Evolutionary conservation across 352 stramenopile genomes (phyloP).

Genomic region (Achlya hypogyna): DNA sequence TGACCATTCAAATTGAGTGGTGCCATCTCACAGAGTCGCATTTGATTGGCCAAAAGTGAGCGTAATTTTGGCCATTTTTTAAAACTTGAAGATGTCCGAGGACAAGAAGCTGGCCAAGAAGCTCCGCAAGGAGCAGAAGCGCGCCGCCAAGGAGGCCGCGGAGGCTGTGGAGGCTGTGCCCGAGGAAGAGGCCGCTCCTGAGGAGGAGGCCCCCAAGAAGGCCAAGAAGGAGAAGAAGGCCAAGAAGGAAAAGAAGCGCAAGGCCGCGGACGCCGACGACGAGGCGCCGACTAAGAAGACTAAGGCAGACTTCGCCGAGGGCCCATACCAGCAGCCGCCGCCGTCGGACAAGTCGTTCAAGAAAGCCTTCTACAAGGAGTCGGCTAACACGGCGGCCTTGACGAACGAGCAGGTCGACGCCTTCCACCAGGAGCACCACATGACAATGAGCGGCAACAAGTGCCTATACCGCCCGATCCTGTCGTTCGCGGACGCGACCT

Average conservation of each 20-base stretch:
- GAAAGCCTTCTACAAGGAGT: conserved; percentile 81
- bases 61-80: not conserved
- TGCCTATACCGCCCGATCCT: conserved; percentile 82
- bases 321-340: conserved; percentile 61
- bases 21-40: not conserved
- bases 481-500: conserved; percentile 58
- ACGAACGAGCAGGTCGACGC: conserved; percentile 68
- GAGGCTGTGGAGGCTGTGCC: not conserved
- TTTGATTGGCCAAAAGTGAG: conserved; percentile 2
- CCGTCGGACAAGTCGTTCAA: conserved; percentile 62
- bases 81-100: conserved; percentile 10
- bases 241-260: conserved; percentile 46
- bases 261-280: conserved; percentile 20
- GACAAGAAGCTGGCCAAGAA: conserved; percentile 26
- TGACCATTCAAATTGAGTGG: conserved; percentile 1
- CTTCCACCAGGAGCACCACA: conserved; percentile 81
- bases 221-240: conserved; percentile 39
- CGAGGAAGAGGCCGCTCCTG: not conserved
- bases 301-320: conserved; percentile 47
- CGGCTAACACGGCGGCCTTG: conserved; percentile 53
- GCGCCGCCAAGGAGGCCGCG: conserved; percentile 6
- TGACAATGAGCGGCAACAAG: conserved; percentile 77
- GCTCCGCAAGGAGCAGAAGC: conserved; percentile 22
- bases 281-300: conserved; percentile 15
- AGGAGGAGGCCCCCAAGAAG: conserved; percentile 26